A percentile compares a stretch with the other conserved stretches of the same genome.
phyloP scores from a whole-genome alignment of 805 yeast genomes.

The Vanderwaltozyma verrucispora region DNA sequence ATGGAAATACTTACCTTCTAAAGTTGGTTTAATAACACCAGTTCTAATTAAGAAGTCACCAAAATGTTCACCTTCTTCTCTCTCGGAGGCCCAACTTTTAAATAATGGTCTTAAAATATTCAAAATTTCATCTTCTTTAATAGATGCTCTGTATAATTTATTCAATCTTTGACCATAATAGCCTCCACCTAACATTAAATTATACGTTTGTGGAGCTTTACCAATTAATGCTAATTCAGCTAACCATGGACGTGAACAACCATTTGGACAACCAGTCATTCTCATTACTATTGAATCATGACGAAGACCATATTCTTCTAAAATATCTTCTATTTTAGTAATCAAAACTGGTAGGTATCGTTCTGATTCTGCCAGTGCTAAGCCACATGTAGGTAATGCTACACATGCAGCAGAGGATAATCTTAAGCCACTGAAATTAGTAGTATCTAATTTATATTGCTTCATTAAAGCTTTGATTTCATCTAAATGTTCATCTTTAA shows the following conservation, averaged over 20 bases:
- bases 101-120: slow-evolving; percentile 72
- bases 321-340: slow-evolving; percentile 68
- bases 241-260: slow-evolving; percentile 97
- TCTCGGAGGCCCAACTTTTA: slow-evolving; percentile 88
- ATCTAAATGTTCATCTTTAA: slow-evolving; percentile 58
- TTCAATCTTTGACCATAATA: slow-evolving; percentile 87
- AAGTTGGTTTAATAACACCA: slow-evolving; percentile 81
- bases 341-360: slow-evolving; percentile 74
- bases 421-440: slow-evolving; percentile 73
- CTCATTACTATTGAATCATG: slow-evolving; percentile 94
- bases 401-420: slow-evolving; percentile 94
- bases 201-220: slow-evolving; percentile 88
- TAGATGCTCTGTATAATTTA: slow-evolving; percentile 77
- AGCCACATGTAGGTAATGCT: slow-evolving; percentile 96
- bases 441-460: slow-evolving; percentile 72
- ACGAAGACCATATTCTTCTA: slow-evolving; percentile 87
- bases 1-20: slow-evolving; percentile 90
- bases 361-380: slow-evolving; percentile 98
- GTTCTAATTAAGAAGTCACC: slow-evolving; percentile 86
- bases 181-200: slow-evolving; percentile 92
- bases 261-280: slow-evolving; percentile 99
- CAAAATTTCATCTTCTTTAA: slow-evolving; percentile 83
- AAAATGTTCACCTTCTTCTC: slow-evolving; percentile 85
- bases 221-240: slow-evolving; percentile 96
- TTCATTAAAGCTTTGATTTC: slow-evolving; percentile 53